These are phyloP conservation scores for Trichosanthes truncata DNA, from an alignment of 306 rosid species.

Conservation along the genomic window DNA sequence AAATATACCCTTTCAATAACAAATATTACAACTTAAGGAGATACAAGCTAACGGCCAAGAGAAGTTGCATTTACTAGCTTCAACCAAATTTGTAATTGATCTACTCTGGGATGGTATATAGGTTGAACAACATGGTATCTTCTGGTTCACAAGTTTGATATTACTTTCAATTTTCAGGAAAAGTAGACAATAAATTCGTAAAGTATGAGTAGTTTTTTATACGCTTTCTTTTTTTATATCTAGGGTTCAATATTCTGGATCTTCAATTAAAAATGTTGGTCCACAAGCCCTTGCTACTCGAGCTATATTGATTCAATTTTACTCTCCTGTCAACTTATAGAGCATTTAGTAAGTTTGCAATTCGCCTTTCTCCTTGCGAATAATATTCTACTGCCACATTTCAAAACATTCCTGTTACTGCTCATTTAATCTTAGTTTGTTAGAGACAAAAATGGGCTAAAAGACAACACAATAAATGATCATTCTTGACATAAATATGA, in stretches of 20 bases:
- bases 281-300: not conserved
- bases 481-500: not conserved
- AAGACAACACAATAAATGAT: not conserved
- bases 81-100: not conserved
- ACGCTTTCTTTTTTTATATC: not conserved
- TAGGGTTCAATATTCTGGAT: not conserved
- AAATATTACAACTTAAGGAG: not conserved
- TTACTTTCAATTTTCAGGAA: not conserved
- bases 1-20: not conserved
- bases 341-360: not conserved
- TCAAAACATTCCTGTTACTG: not conserved
- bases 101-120: not conserved
- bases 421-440: not conserved
- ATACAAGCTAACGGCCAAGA: not conserved
- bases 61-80: not conserved
- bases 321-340: not conserved
- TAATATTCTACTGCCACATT: not conserved
- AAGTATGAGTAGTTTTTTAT: not conserved
- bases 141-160: not conserved
- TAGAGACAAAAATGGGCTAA: not conserved
- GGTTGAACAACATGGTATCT: too few species aligned
- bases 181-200: not conserved
- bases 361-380: not conserved
- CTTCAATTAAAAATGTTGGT: not conserved
- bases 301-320: not conserved